phyloP scores from a whole-genome alignment of 768 basidiomycete genomes.

The Rhodotorula taiwanensis region DNA sequence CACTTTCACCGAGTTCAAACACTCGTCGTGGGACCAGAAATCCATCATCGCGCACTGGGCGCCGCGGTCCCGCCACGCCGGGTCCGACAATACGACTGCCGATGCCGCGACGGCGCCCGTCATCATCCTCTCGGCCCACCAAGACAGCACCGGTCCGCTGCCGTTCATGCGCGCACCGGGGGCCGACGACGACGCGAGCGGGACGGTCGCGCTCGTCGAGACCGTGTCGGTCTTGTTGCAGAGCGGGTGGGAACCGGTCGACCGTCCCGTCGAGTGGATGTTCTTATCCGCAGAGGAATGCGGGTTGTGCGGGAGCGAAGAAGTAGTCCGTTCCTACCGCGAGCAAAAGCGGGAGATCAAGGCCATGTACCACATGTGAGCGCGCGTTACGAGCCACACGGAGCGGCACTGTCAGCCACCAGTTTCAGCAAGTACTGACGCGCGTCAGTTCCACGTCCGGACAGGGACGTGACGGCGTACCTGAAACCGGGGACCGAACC shows the following conservation, averaged over 20 bases:
- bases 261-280: constrained; percentile 46
- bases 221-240: constrained; percentile 43
- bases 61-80: constrained; percentile 31
- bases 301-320: constrained; percentile 43
- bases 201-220: constrained; percentile 44
- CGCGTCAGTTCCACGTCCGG: too few relatives aligned
- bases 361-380: constrained; percentile 19
- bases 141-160: constrained; percentile 47
- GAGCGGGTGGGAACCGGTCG: constrained; percentile 42
- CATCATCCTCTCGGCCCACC: constrained; percentile 41
- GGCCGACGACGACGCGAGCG: constrained; percentile 49
- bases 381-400: too few relatives aligned
- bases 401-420: too few relatives aligned
- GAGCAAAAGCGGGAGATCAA: constrained; percentile 2
- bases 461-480: constrained; percentile 45
- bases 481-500: constrained; percentile 40
- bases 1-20: constrained; percentile 43
- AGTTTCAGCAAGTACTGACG: neutral
- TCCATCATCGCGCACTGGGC: constrained; percentile 45
- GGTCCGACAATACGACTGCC: too few relatives aligned
- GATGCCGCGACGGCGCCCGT: constrained; percentile 30
- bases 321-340: constrained; percentile 10
- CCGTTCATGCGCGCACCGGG: constrained; percentile 48
- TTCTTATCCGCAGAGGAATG: constrained; percentile 49
- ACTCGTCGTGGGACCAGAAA: constrained; percentile 38